Evolutionary conservation across 2,329 filamentous ascomycete species (phyloP).

Genomic region (Fusarium oligoseptatum): DNA sequence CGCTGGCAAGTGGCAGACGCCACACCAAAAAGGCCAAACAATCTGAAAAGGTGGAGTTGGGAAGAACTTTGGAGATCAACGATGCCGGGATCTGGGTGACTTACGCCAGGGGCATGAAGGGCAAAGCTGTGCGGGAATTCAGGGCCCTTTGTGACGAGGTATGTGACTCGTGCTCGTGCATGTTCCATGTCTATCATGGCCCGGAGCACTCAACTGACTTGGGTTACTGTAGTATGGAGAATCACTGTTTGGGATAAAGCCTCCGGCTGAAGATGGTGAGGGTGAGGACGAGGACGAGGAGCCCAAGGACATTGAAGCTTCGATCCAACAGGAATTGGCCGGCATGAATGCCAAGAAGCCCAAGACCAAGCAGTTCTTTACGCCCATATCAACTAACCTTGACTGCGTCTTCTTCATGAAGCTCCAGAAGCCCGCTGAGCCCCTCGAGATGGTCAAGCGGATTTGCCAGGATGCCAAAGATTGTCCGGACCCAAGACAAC

Average conservation of each 20-base stretch:
- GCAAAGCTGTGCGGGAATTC: constrained; percentile 77
- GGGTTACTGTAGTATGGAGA: constrained; percentile 71
- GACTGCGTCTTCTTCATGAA: constrained; percentile 75
- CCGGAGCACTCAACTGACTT: constrained; percentile 14
- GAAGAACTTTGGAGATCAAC: constrained; percentile 71
- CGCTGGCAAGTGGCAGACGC: constrained; percentile 71
- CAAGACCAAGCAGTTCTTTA: constrained; percentile 63
- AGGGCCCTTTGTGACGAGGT: constrained; percentile 76
- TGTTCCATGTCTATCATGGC: neutral
- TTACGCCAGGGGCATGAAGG: constrained; percentile 79
- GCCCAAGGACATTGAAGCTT: constrained; percentile 76
- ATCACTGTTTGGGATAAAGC: constrained; percentile 67
- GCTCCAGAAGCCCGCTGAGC: constrained; percentile 67
- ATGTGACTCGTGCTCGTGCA: constrained; percentile 21
- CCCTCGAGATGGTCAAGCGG: constrained; percentile 64
- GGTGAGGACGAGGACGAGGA: constrained; percentile 54
- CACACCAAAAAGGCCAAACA: constrained; percentile 67
- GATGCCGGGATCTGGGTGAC: constrained; percentile 84
- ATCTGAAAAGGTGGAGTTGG: constrained; percentile 56
- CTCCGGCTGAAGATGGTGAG: constrained; percentile 49
- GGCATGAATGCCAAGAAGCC: constrained; percentile 59
- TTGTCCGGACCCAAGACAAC: constrained; percentile 56
- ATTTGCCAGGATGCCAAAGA: constrained; percentile 68
- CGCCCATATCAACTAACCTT: constrained; percentile 66
- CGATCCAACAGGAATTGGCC: constrained; percentile 79